Base-by-base conservation (phyloP, 305 asterid species). In the Fraxinus angustifolia region DNA sequence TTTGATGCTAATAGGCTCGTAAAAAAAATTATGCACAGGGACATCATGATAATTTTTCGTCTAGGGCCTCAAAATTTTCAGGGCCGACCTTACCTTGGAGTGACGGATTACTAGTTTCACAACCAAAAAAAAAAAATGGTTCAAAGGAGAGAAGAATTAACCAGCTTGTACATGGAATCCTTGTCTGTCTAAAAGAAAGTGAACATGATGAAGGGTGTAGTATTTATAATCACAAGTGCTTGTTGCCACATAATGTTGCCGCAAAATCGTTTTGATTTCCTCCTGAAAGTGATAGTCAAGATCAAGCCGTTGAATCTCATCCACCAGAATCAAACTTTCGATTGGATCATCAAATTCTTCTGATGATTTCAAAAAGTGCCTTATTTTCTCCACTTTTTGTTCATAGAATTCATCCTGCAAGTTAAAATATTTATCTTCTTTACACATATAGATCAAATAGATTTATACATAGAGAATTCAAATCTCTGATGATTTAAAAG, bases 111-210 rank as follows among this genome's bases (percentile, higher is more conserved):
- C 12, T 3, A 60, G 70, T 60, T 60, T 60, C 30, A 60, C 8
- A 26, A 65, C 17, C 38, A 19, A 58, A 14, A 2, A 78, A 3
- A 14, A 2, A 28, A 28, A 28, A 28, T 28, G 10, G 67, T 23
- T 23, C 12, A 7, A 45, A 16, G 40, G 38, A 35, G 14, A n/a
- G 35, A 30, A 72, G n/a, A 34, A 16, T 14, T 17, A 60, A 83
- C 85, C 87, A 78, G 83, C 56, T 4, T 76, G 42, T 2, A 90
- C 87, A 17, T 73, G 26, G 83, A 85, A 80, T 35, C 96, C 90
- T 53, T 82, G 92, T 80, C 96, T 81, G 87, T 34, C 91, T 81
- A 68, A 91, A 89, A 23, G 84, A 88, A 36, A 91, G 92, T 2
- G 92, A 82, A 81, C 84, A 4, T 84, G 77, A 12, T 12, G 71